phyloP scores from a whole-genome alignment of 257 asterid species.

The Leptodermis oblonga region DNA sequence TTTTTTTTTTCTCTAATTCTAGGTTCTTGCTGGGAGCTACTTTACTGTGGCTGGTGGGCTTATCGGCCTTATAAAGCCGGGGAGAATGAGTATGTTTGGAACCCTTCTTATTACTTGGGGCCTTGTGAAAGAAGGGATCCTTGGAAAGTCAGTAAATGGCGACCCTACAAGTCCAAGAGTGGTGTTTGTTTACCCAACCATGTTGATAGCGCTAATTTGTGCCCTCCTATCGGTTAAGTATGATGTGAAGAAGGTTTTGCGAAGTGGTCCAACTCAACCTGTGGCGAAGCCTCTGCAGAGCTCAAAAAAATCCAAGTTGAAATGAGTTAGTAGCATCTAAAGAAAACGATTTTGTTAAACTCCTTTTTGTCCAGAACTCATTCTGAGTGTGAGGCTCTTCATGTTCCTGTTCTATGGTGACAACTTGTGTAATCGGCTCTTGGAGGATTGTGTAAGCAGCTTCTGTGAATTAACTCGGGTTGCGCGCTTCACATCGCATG shows the following conservation, averaged over 20 bases:
- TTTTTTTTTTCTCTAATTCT: conserved; percentile 14
- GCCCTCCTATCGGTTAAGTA: conserved; percentile 81
- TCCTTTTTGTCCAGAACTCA: neutral
- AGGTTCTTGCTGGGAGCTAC: conserved; percentile 99
- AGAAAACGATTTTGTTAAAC: neutral
- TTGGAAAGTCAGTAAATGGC: conserved; percentile 55
- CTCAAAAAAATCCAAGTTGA: conserved; percentile 75
- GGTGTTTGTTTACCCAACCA: conserved; percentile 84
- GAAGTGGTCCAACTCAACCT: conserved; percentile 47
- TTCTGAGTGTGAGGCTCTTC: neutral
- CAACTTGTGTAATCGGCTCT: neutral
- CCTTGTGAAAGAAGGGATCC: conserved; percentile 91
- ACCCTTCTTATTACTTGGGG: conserved; percentile 89
- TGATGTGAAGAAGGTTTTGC: conserved; percentile 51
- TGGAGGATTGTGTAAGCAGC: neutral
- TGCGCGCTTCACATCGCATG: neutral
- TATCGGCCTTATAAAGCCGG: conserved; percentile 71
- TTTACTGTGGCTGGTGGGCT: conserved; percentile 89
- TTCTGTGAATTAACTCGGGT: neutral
- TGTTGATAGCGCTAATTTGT: conserved; percentile 70
- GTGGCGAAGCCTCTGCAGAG: conserved; percentile 74
- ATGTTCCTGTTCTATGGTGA: neutral
- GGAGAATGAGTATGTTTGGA: conserved; percentile 99
- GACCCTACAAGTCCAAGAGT: conserved; percentile 58
- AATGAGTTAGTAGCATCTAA: conserved; percentile 23